Percentiles rank a stretch among this genome's conserved stretches.
Evolutionary conservation across 352 stramenopile genomes (phyloP).

Genomic region (Pythium rhizo-oryzae): DNA sequence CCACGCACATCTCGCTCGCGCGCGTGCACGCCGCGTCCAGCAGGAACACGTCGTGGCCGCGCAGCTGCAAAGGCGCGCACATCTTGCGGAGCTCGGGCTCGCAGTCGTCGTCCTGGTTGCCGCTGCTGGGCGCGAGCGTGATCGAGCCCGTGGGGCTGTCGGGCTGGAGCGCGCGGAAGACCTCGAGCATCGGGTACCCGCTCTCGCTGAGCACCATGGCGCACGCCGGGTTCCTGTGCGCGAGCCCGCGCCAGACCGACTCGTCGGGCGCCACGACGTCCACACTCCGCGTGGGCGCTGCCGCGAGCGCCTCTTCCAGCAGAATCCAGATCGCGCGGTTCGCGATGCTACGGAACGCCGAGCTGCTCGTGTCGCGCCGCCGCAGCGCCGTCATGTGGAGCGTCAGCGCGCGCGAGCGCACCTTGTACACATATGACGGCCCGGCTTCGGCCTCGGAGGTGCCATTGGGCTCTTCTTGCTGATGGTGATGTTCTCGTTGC

Average conservation of each 20-base stretch:
- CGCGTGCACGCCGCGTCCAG: slow-evolving; percentile 32
- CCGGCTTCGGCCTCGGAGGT: not conserved
- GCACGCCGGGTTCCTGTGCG: slow-evolving; percentile 9
- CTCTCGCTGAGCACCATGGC: slow-evolving; percentile 18
- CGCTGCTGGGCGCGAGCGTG: slow-evolving; percentile 12
- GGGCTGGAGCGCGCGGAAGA: slow-evolving; percentile 27
- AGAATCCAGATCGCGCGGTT: slow-evolving; percentile 27
- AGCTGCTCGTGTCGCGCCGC: slow-evolving; percentile 1
- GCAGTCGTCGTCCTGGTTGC: not conserved
- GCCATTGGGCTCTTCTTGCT: too few species aligned
- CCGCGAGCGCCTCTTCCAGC: slow-evolving; percentile 28
- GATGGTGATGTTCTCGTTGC: too few species aligned
- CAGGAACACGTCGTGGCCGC: slow-evolving; percentile 27
- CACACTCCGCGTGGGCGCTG: not conserved
- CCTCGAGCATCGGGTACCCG: slow-evolving; percentile 27
- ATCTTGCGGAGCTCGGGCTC: slow-evolving; percentile 11
- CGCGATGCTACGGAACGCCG: slow-evolving; percentile 6
- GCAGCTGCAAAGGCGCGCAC: slow-evolving; percentile 23
- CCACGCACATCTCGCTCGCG: slow-evolving; percentile 9
- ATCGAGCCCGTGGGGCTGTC: slow-evolving; percentile 24
- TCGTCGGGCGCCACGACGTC: not conserved
- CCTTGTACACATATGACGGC: slow-evolving; percentile 11
- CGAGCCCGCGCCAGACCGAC: not conserved
- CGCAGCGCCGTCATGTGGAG: slow-evolving; percentile 25
- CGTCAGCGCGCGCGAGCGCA: slow-evolving; percentile 19